A percentile compares a stretch with the other conserved stretches of the same genome.
Evolutionary conservation across 2,329 filamentous ascomycete genomes (phyloP).

Genomic region (Knoxdaviesia proteae): DNA sequence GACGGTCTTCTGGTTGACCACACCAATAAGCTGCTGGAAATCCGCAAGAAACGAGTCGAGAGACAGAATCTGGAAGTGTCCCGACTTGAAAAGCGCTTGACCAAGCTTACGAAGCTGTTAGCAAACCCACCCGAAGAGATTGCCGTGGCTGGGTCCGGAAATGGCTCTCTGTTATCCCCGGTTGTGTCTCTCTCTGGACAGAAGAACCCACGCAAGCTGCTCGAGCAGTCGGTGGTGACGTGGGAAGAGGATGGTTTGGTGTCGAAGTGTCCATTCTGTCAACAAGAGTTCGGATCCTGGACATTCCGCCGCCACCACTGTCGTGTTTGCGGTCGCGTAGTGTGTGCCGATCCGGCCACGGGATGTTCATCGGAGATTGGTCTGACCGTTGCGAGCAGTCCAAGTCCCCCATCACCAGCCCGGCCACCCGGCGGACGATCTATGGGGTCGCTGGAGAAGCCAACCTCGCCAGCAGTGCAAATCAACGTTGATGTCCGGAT

Average conservation of each 20-base stretch:
- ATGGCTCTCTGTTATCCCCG: conserved; percentile 35
- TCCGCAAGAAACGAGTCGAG: conserved; percentile 62
- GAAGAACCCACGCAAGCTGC: conserved; percentile 53
- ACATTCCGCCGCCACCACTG: conserved; percentile 89
- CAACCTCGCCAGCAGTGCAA: conserved; percentile 17
- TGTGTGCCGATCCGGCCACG: conserved; percentile 74
- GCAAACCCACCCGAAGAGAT: conserved; percentile 53
- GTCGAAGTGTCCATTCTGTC: conserved; percentile 71
- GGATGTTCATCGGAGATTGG: conserved; percentile 70
- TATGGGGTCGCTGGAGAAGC: conserved; percentile 17
- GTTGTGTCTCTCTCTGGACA: conserved; percentile 42
- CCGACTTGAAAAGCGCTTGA: conserved; percentile 75
- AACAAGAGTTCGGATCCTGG: conserved; percentile 88
- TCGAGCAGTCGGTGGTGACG: conserved; percentile 82
- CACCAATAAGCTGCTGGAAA: conserved; percentile 44
- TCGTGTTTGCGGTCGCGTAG: conserved; percentile 76
- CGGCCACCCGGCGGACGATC: no score
- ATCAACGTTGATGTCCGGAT: conserved; percentile 68
- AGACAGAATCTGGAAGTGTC: conserved; percentile 74
- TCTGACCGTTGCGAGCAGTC: conserved; percentile 45
- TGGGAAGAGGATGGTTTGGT: conserved; percentile 88
- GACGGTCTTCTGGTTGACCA: conserved; percentile 52
- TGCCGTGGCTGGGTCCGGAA: conserved; percentile 19
- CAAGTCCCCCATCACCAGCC: no score
- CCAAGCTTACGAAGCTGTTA: conserved; percentile 69